phyloP scores from a whole-genome alignment of 495 filamentous ascomycete genomes.

The Pyrenula aspistea region DNA sequence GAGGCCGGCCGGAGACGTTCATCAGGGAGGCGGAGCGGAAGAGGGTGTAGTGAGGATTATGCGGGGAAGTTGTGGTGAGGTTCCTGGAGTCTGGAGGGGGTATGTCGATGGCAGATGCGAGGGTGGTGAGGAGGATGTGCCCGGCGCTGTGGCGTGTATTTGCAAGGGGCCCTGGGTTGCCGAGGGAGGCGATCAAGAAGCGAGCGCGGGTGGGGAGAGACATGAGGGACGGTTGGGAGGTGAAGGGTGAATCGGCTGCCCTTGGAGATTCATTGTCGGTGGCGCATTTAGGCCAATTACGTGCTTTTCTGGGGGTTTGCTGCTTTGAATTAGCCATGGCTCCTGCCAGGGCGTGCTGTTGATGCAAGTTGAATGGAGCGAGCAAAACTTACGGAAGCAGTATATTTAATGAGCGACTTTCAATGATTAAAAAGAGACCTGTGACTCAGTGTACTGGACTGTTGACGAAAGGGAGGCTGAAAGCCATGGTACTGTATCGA shows the following conservation, averaged over 20 bases:
- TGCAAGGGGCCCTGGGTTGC: conserved; percentile 53
- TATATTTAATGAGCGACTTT: too few species aligned
- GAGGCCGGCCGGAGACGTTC: conserved; percentile 54
- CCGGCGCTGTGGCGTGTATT: conserved; percentile 74
- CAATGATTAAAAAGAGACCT: too few species aligned
- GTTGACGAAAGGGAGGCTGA: not conserved
- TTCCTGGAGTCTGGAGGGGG: conserved; percentile 25
- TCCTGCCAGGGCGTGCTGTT: too few species aligned
- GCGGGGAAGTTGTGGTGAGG: conserved; percentile 25
- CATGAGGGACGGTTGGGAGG: conserved; percentile 6
- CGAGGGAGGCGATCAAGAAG: conserved; percentile 60
- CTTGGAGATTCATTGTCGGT: not conserved
- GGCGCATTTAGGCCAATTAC: not conserved
- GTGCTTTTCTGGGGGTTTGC: not conserved
- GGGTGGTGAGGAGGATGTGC: conserved; percentile 51
- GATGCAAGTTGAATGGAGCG: too few species aligned
- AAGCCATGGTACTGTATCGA: not conserved
- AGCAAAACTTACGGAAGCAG: too few species aligned
- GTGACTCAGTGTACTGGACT: too few species aligned
- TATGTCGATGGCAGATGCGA: conserved; percentile 36
- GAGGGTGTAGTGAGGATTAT: conserved; percentile 41
- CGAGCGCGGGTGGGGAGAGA: conserved; percentile 22
- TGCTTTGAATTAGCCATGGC: not conserved
- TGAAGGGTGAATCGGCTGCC: not conserved
- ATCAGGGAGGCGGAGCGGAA: conserved; percentile 60